Base-by-base conservation (phyloP, 108 stramenopile genomes). In the Stephanodiscus minutulus region DNA sequence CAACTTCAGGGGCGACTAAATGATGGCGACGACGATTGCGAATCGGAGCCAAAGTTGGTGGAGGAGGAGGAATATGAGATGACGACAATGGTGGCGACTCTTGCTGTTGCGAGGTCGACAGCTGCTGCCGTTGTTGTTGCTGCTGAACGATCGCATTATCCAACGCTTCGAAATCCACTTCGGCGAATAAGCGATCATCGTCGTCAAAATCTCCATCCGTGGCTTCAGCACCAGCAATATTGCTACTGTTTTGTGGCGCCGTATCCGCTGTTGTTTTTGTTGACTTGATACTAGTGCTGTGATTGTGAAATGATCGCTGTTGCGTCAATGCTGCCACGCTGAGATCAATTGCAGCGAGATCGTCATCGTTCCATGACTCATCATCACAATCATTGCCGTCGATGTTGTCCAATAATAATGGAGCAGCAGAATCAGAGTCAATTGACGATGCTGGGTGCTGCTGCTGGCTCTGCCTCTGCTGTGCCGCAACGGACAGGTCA, bases 161-260 rank as follows among this genome's bases (percentile, higher is more conserved):
- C 8, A 90, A 48, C 7, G 74, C 83, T 15, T 70, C 72, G 53
- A 90, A 86, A 60, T 90, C 89, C 39, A 90, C 22, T 20, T 79
- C 82, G 9, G 84, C 86, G 65, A 86, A 86, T 49, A 25, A 53
- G 18, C 79, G 78, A 63, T 81, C 74, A 10, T 76, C 73, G 54
- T 70, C 44, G 50, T 76, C 61, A 53, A 37, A 74, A 0, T 69
- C 59, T 54, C 60, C 55, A 46, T 74, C 28, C 29, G 17, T 5
- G 31, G 29, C 18, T 17, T n/a, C 50, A 17, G 8, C 44, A 3
- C 1, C 13, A 29, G 33, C 5, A 0, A 21, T 20, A 7, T 29
- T n/a, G 50, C 21, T 46, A 22, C 43, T 54, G n/a, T 58, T 39
- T 35, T 53, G 58, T 1, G n/a, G 22, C 31, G 37, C 35, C 35